Percentiles rank a stretch among this genome's conserved stretches.
Conservation (phyloP, 176 grass and related monocot species). For the Miscanthus lutarioriparius region DNA sequence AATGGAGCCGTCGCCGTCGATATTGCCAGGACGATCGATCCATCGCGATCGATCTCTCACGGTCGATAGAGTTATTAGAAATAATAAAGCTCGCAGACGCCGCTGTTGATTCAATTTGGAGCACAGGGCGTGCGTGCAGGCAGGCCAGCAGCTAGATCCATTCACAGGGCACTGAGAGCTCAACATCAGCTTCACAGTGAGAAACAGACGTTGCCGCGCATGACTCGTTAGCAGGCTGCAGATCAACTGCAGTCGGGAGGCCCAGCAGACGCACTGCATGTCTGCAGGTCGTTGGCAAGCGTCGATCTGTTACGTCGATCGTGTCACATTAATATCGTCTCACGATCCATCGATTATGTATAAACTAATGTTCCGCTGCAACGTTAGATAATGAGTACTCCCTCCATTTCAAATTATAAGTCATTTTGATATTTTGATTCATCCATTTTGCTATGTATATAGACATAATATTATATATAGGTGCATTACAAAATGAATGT, state of each 20-base stretch:
- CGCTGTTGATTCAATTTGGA: background rate
- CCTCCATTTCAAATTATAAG: too few species aligned
- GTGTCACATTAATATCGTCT: too few species aligned
- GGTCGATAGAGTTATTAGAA: background rate
- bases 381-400: too few species aligned
- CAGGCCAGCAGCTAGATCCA: constrained; percentile 6
- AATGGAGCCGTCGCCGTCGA: background rate
- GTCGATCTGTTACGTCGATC: too few species aligned
- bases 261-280: background rate
- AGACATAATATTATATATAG: too few species aligned
- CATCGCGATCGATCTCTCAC: background rate
- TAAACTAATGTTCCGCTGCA: too few species aligned
- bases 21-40: background rate
- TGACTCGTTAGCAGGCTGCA: background rate
- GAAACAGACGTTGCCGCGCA: background rate
- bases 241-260: background rate
- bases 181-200: background rate
- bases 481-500: too few species aligned
- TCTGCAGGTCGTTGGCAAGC: too few species aligned
- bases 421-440: too few species aligned
- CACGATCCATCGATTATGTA: too few species aligned
- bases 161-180: background rate
- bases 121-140: background rate
- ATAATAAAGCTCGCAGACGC: constrained; percentile 12
- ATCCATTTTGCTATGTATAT: too few species aligned